Evolutionary conservation across 306 rosid species (phyloP).

Genomic region (Luffa aegyptiaca): DNA sequence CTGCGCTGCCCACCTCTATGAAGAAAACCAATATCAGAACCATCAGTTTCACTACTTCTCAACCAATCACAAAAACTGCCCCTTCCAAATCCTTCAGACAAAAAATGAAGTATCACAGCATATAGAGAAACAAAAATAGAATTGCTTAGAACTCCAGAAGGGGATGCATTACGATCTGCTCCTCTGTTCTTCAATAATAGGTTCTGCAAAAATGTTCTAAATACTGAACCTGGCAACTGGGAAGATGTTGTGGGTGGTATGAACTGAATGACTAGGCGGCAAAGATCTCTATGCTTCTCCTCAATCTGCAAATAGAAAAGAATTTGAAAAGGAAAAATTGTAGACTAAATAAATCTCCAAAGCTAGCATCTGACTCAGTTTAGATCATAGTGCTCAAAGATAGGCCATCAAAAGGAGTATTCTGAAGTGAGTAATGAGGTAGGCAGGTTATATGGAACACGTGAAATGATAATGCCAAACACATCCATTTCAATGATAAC

Average conservation of each 20-base stretch:
- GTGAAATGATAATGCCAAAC: background rate
- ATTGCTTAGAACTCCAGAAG: slow-evolving; percentile 82
- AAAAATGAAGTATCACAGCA: slow-evolving; percentile 80
- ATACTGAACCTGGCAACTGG: slow-evolving; percentile 87
- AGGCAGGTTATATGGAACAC: background rate
- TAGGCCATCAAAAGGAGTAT: background rate
- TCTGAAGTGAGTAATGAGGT: background rate
- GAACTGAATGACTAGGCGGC: slow-evolving; percentile 83
- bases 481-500: background rate
- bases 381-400: background rate
- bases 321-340: background rate
- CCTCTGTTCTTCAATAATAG: slow-evolving; percentile 81
- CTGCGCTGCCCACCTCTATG: slow-evolving; percentile 89
- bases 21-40: slow-evolving; percentile 74
- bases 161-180: slow-evolving; percentile 66
- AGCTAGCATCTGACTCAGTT: background rate
- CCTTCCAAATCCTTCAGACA: slow-evolving; percentile 89
- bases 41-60: slow-evolving; percentile 47
- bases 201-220: slow-evolving; percentile 70
- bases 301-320: slow-evolving; percentile 51
- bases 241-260: slow-evolving; percentile 76
- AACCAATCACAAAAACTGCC: slow-evolving; percentile 69
- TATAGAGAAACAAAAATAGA: slow-evolving; percentile 82
- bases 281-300: slow-evolving; percentile 95
- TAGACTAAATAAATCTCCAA: background rate